Evolutionary conservation across 805 yeast species (phyloP), one percentile per base, ranked within the genome.

Genomic region (Kuraishia floccosa): DNA sequence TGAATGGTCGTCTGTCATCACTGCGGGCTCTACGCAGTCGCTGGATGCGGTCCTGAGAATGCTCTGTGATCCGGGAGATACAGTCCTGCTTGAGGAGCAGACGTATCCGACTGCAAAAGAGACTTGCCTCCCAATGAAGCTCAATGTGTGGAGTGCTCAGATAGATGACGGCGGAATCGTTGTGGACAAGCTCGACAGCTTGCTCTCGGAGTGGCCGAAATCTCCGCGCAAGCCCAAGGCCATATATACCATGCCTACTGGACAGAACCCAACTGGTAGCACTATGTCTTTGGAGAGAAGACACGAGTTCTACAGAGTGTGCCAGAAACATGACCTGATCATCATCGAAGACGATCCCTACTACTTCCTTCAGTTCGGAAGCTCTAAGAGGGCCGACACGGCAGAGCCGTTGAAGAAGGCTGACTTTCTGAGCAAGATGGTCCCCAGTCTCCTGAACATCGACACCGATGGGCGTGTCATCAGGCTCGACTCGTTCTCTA

Each of bases 291-390:
- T 49, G 4, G 71, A 67, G 39, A 63, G 85, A 43, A 70, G 85
- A 50, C 46, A 54, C 35, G 61, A 62, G 27, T 60, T 83, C 35
- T 76, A 79, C 46, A 59, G 62, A 23, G 46, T 83, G 30, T 75
- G 82, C 32, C 68, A 65, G 43, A 72, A 75, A 49, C 80, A 76
- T 50, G 80, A 82, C 51, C 49, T 83, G 33, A 47, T 84, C 20
- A 74, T 83, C 34, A 52, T 82, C 33, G 94, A 84, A 54, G 94
- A 83, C 50, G 94, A 84, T 56, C 94, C 94, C 5, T 84, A 83
- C 62, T 76, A 44, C 63, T 77, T 58, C 71, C 61, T 34, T 39
- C 54, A n/a, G 57, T 59, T 40, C 59, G 66, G 18, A 39, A 38
- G 8, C 65, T 5, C 17, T 38, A 60, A 41, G 63, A 60, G 44